Evolutionary conservation across 805 yeast species (phyloP), one percentile per base, ranked within the genome.

Genomic region (Jamesozyma jinghongensis): DNA sequence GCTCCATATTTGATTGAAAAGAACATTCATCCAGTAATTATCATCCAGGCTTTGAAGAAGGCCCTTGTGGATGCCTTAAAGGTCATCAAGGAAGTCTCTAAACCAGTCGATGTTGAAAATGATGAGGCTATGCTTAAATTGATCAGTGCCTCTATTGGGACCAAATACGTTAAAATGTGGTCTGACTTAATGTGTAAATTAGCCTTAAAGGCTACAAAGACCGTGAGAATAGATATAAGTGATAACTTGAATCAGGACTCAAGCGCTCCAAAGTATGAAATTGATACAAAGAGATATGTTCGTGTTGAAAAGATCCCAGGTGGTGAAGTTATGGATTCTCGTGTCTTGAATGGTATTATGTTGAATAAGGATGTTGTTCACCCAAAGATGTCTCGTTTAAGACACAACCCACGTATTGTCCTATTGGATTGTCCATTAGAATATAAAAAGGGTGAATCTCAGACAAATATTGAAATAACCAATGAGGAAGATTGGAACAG

Each of bases 391-490:
- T 81, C 81, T 53, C 79, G 99, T 62, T 59, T 70, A 53, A 83
- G 92, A 52, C 84, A 81, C 61, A 84, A 86, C 56, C 99, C 99
- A 38, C 76, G 90, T 49, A 77, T 92, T 41, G 75, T 92, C 16
- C 72, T 92, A 51, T 73, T 92, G 52, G 99, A 92, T 67, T 88
- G 97, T 66, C 97, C 99, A 11, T 72, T 92, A 54, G 99, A 92
- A 67, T 92, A 92, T 69, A 92, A 92, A 70, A 92, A 92, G 73
- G 99, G 98, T 50, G 99, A 92, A 68, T 87, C 97, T 3, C 98
- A 92, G 65, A 92, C 97, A 40, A 90, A 92, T 66, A 85, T 92
- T 52, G 99, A 92, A 69, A 88, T 92, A 63, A 82, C 95, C 34
- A 86, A 86, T 56, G 97, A 90, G 65, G 84, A 79, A 47, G 98